phyloP scores from a whole-genome alignment of 805 yeast genomes.

The Candida ficus region DNA sequence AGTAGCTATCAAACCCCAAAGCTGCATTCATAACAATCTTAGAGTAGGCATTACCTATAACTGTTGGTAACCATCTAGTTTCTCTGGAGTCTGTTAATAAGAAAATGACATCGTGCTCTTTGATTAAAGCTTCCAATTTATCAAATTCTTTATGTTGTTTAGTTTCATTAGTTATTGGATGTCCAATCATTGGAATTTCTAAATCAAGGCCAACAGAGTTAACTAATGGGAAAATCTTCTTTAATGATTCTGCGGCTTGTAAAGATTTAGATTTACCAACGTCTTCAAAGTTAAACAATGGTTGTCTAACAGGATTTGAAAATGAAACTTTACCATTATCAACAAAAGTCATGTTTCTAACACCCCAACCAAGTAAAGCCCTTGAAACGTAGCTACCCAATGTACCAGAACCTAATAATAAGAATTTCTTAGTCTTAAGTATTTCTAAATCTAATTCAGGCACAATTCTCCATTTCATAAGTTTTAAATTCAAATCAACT shows the following conservation, averaged over 20 bases:
- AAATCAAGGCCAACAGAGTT: conserved; percentile 54
- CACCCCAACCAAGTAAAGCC: conserved; percentile 92
- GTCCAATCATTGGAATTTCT: conserved; percentile 96
- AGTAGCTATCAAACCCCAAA: conserved; percentile 86
- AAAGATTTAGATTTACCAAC: conserved; percentile 72
- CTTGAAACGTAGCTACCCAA: conserved; percentile 89
- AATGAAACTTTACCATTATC: conserved; percentile 87
- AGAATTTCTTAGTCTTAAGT: conserved; percentile 54
- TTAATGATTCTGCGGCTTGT: conserved; percentile 69
- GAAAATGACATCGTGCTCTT: conserved; percentile 70
- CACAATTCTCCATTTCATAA: conserved; percentile 96
- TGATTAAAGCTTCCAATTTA: conserved; percentile 45
- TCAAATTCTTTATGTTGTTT: conserved; percentile 49
- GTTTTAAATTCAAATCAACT: conserved; percentile 79
- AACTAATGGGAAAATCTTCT: conserved; percentile 75
- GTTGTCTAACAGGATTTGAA: conserved; percentile 95
- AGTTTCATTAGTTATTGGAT: conserved; percentile 58
- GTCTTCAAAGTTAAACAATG: conserved; percentile 78
- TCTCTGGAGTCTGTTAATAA: conserved; percentile 92
- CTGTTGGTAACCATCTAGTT: conserved; percentile 95
- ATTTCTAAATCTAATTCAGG: conserved; percentile 72
- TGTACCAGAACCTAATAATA: conserved; percentile 94
- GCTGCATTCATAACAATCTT: conserved; percentile 90
- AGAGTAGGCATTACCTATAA: conserved; percentile 58
- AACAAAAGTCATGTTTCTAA: conserved; percentile 75